A percentile compares a stretch with the other conserved stretches of the same genome.
Evolutionary conservation across 257 asterid species (phyloP).

Genomic region (Gentiana macrophylla): DNA sequence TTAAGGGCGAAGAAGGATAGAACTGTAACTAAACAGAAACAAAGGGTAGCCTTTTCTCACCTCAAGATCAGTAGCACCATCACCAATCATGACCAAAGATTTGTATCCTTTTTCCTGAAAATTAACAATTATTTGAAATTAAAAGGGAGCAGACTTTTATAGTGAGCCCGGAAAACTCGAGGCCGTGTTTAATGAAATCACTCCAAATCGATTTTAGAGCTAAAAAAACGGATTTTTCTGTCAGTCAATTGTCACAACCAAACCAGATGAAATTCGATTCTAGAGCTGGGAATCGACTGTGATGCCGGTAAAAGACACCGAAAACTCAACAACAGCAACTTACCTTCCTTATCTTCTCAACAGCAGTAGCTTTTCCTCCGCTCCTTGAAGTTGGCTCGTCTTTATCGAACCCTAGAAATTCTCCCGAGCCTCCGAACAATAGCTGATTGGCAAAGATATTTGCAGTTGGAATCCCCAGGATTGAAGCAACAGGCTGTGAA

Average conservation of each 20-base stretch:
- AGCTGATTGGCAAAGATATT: slow-evolving; percentile 77
- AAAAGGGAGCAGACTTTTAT: not conserved
- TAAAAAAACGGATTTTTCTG: no score
- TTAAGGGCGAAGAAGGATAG: no score
- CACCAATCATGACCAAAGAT: slow-evolving; percentile 85
- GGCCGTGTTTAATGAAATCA: no score
- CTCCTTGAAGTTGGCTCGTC: slow-evolving; percentile 85
- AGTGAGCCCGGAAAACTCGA: no score
- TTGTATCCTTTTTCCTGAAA: slow-evolving; percentile 53
- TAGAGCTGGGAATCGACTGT: no score
- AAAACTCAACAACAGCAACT: not conserved
- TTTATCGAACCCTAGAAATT: slow-evolving; percentile 61
- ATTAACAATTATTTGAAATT: not conserved
- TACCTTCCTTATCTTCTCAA: slow-evolving; percentile 72
- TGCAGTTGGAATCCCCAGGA: slow-evolving; percentile 61
- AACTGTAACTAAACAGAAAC: not conserved
- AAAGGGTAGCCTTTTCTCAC: slow-evolving; percentile 22
- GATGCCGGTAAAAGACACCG: not conserved
- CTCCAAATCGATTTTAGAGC: no score
- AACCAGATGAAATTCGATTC: no score
- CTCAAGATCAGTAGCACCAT: slow-evolving; percentile 98
- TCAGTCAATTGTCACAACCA: no score
- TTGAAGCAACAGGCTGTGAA: slow-evolving; percentile 69
- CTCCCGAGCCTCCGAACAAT: slow-evolving; percentile 64
- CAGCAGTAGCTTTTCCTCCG: slow-evolving; percentile 89